Base-by-base conservation (phyloP, 2,329 filamentous ascomycete species). In the Fusarium tuaranense region DNA sequence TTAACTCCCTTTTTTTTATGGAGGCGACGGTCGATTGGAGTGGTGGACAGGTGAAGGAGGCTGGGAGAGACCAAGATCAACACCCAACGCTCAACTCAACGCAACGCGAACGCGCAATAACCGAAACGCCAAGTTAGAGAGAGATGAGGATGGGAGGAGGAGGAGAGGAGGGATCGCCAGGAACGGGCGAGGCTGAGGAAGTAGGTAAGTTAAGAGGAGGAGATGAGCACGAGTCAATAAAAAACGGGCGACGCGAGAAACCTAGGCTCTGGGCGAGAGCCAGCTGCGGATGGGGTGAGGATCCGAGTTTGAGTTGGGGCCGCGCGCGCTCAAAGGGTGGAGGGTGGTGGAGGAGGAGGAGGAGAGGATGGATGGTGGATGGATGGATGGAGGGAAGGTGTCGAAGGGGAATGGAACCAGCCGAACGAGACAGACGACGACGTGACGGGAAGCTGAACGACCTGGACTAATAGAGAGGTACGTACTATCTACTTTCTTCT, bases 231-330 rank as follows among this genome's bases (percentile, higher is more conserved):
- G 55, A 59, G 55, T 53, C 48, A 53, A 53, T 53, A 53, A 32
- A 53, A 53, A 53, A 53, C 48, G 48, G 48, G 48, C 48, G 48
- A 53, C 48, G 27, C 25, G 48, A 72, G 61, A 70, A 69, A 72
- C 44, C 44, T 48, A 27, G 70, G 73, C 65, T 64, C 65, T 71
- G 73, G 67, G 53, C 73, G 32, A 34, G 62, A 69, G 76, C 71
- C 41, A 68, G 63, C 44, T 59, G 58, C 72, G 63, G 74, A 76
- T 76, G 76, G 75, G 67, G 70, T 73, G 74, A 75, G 73, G 55
- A 67, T 72, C 69, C 72, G 74, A 71, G 65, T 78, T 72, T 76
- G 74, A 78, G 74, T 78, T 74, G 76, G 76, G 71, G 72, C 72
- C 74, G 74, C 64, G 63, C 64, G 74, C 72, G 72, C 72, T 74